Conservation (phyloP, 768 basidiomycete genomes). For the Suillus weaverae region DNA sequence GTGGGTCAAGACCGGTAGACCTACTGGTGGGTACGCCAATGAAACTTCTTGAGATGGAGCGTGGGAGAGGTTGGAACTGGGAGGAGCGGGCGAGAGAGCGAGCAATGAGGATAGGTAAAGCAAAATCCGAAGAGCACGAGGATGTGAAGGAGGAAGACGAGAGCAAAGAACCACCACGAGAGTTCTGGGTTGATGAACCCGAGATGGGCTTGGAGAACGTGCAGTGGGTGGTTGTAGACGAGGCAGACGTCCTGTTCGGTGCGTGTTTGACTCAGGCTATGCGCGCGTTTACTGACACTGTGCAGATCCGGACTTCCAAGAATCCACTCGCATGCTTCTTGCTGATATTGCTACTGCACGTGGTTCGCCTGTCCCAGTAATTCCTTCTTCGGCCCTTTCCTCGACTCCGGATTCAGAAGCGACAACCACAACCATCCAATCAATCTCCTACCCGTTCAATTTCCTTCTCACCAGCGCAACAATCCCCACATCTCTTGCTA, state of each 20-base stretch:
- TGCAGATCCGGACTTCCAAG: constrained; percentile 79
- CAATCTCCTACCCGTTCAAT: constrained; percentile 68
- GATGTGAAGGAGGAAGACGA: constrained; percentile 25
- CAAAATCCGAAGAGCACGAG: constrained; percentile 29
- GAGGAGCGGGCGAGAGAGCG: constrained; percentile 29
- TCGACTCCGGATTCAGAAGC: constrained; percentile 7
- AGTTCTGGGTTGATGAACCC: constrained; percentile 47
- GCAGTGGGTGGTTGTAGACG: constrained; percentile 90
- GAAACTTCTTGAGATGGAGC: constrained; percentile 60
- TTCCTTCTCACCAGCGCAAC: constrained; percentile 84
- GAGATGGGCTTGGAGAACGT: constrained; percentile 66
- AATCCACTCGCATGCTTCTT: constrained; percentile 67
- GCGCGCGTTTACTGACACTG: constrained; percentile 1
- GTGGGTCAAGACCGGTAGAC: constrained; percentile 40
- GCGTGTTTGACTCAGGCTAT: constrained; percentile 18
- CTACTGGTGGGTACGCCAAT: constrained; percentile 64
- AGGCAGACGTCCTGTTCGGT: constrained; percentile 91
- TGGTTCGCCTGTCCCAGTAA: constrained; percentile 20
- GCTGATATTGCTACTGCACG: constrained; percentile 68
- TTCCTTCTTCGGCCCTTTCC: constrained; percentile 20
- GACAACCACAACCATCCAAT: constrained; percentile 14
- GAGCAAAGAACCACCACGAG: constrained; percentile 19
- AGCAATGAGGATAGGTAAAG: constrained; percentile 24
- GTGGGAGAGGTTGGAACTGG: constrained; percentile 55
- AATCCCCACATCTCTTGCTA: constrained; percentile 72